A percentile compares a stretch with the other conserved stretches of the same genome.
phyloP scores from a whole-genome alignment of 257 asterid species.

The Marsdenia floribunda region DNA sequence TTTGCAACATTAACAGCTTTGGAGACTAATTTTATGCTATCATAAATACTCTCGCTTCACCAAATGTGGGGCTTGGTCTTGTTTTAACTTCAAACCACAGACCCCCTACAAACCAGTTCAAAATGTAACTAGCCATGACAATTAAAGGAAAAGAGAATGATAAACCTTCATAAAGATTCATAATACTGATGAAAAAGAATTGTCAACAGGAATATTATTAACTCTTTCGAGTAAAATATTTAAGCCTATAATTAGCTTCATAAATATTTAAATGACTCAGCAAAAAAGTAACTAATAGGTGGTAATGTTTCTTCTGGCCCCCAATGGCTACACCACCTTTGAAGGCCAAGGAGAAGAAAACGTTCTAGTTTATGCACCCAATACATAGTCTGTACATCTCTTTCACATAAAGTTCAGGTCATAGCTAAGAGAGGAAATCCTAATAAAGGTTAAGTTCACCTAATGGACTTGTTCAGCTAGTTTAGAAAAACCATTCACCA shows the following conservation, averaged over 20 bases:
- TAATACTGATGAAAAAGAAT: slow-evolving; percentile 8
- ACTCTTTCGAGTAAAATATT: not conserved
- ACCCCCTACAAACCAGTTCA: slow-evolving; percentile 35
- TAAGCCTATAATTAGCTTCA: not conserved
- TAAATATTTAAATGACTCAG: not conserved
- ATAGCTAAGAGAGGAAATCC: not conserved
- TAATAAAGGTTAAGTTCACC: not conserved
- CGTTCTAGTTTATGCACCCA: not conserved
- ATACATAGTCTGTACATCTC: not conserved
- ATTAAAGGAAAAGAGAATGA: slow-evolving; percentile 3
- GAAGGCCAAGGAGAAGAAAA: not conserved
- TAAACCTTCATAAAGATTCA: slow-evolving; percentile 12
- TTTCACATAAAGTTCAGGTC: not conserved
- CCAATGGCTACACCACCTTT: not conserved
- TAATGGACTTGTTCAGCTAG: not conserved
- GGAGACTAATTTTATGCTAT: slow-evolving; percentile 21
- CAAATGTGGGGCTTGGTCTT: slow-evolving; percentile 32
- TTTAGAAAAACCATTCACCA: not conserved
- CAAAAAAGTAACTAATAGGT: too few species aligned
- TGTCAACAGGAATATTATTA: not conserved
- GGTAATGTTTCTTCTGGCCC: not conserved
- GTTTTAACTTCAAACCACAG: slow-evolving; percentile 29
- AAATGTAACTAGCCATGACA: slow-evolving; percentile 24
- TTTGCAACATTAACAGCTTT: slow-evolving; percentile 29
- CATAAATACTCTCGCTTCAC: slow-evolving; percentile 22